A percentile compares a stretch with the other conserved stretches of the same genome.
Conservation (phyloP, 129 eudicot species). For the Glebionis coronaria region DNA sequence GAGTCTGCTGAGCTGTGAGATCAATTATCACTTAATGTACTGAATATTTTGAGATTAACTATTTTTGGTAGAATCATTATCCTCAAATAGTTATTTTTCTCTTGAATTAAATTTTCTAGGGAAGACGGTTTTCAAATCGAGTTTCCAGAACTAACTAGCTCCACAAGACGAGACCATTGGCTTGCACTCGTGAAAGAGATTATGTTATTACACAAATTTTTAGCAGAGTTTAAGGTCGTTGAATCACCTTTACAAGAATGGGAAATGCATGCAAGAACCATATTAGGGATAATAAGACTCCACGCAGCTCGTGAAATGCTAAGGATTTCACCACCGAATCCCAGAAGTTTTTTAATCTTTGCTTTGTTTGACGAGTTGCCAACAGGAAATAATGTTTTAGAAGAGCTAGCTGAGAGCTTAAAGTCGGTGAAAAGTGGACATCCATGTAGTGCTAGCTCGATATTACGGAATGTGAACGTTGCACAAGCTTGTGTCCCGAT, state of each 20-base stretch:
- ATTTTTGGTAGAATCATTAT: neutral
- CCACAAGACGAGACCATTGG: conserved; percentile 96
- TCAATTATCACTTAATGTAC: conserved; percentile 28
- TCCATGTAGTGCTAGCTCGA: conserved; percentile 82
- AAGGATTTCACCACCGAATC: conserved; percentile 75
- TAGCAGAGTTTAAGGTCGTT: conserved; percentile 46
- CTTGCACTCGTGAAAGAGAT: conserved; percentile 76
- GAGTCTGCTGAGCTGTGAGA: conserved; percentile 80
- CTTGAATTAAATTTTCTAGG: conserved; percentile 34
- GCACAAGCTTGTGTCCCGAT: conserved; percentile 37
- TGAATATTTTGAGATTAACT: neutral
- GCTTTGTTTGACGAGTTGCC: conserved; percentile 69
- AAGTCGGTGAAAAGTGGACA: conserved; percentile 42
- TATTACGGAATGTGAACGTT: conserved; percentile 57
- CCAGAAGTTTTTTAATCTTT: conserved; percentile 70
- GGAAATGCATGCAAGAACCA: conserved; percentile 88
- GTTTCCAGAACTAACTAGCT: conserved; percentile 87
- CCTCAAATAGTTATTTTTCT: neutral
- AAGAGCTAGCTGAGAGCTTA: conserved; percentile 61
- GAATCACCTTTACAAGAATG: conserved; percentile 51
- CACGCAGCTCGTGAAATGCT: conserved; percentile 96
- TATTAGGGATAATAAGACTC: conserved; percentile 75
- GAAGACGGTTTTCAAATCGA: conserved; percentile 61
- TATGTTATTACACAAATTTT: conserved; percentile 54
- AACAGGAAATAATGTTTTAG: conserved; percentile 70